Percentiles rank a stretch among this genome's conserved stretches.
Evolutionary conservation across 1,139 yeast genomes (phyloP).

Genomic region (Nakaseomyces bracarensis): DNA sequence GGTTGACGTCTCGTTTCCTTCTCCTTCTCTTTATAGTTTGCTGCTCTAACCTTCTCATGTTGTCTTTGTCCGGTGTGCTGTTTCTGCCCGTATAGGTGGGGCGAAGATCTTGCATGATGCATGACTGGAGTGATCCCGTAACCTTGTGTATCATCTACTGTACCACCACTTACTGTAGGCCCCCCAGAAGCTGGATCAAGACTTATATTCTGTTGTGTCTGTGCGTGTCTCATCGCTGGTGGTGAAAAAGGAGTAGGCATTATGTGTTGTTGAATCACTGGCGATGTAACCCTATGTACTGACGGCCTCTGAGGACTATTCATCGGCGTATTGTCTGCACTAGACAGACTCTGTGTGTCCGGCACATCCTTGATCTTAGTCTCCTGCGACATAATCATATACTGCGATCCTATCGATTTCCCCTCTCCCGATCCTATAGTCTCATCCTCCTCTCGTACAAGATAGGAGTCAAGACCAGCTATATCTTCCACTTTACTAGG

Average conservation of each 20-base stretch:
- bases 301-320: conserved; percentile 20
- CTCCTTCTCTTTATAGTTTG: conserved; percentile 4
- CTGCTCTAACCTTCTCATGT: background rate
- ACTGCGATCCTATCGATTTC: background rate
- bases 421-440: background rate
- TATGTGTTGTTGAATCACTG: background rate
- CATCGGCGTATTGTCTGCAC: conserved; percentile 23
- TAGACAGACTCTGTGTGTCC: conserved; percentile 27
- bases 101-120: conserved; percentile 6
- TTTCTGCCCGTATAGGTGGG: conserved; percentile 3
- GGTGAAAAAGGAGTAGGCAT: conserved; percentile 1
- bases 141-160: conserved; percentile 1
- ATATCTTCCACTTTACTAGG: conserved; percentile 25
- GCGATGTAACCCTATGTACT: background rate
- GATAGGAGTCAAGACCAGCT: conserved; percentile 12
- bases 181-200: conserved; percentile 1
- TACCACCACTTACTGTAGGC: background rate
- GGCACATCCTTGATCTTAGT: conserved; percentile 25
- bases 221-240: background rate
- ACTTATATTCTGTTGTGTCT: background rate
- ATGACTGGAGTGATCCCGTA: conserved; percentile 6
- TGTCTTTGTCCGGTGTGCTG: background rate
- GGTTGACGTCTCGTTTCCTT: conserved; percentile 20
- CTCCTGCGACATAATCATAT: conserved; percentile 10
- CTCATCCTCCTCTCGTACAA: background rate